Conservation (phyloP, 768 basidiomycete genomes). For the Lactarius hengduanensis region DNA sequence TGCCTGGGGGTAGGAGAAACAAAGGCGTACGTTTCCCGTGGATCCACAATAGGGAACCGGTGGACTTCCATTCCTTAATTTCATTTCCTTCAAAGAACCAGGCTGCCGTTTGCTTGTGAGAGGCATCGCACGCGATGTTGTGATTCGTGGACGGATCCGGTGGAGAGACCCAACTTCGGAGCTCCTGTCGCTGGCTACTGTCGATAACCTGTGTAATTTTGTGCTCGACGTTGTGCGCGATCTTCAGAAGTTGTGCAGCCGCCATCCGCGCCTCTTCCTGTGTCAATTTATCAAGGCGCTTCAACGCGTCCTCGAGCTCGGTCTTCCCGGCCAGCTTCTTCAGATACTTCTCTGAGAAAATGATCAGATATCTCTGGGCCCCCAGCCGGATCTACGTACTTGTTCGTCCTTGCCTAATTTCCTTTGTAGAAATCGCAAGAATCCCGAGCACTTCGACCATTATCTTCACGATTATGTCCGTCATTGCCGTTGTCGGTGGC, state of each 20-base stretch:
- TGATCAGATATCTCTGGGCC: neutral
- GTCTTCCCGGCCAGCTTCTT: no score
- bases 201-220: neutral
- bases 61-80: no score
- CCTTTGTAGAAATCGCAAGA: neutral
- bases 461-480: neutral
- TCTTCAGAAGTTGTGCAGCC: no score
- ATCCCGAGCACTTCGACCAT: neutral
- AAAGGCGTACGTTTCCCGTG: no score
- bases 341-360: neutral
- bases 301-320: no score
- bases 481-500: neutral
- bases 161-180: neutral
- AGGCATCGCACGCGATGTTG: neutral
- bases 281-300: no score
- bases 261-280: no score
- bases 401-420: neutral
- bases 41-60: no score
- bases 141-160: conserved; percentile 4
- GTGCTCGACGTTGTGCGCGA: no score
- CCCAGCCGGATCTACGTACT: neutral
- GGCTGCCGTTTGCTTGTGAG: neutral
- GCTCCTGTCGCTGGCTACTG: neutral
- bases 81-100: neutral
- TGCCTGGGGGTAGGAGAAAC: accelerated